Conservation (phyloP, 169 alveolate species). For the Eimeria necatrix region DNA sequence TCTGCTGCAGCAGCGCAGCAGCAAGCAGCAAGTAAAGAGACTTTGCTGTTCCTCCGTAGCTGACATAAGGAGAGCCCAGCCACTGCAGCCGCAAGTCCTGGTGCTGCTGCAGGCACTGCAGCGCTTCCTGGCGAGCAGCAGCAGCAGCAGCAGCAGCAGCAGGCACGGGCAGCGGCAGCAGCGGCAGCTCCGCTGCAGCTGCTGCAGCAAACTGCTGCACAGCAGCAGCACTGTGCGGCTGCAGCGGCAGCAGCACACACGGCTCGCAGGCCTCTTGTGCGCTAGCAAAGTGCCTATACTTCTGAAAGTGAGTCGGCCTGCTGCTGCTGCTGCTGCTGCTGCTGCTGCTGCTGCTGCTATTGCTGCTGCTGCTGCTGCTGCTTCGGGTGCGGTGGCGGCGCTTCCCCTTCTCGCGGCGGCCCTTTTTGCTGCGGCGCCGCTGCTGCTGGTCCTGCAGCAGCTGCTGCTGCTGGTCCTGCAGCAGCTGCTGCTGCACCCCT, state of each 20-base stretch:
- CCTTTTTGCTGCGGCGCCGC: not conserved
- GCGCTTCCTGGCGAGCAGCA: slow-evolving; percentile 57
- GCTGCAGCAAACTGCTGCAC: slow-evolving; percentile 63
- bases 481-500: slow-evolving; percentile 41
- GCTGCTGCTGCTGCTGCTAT: slow-evolving; percentile 9
- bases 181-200: slow-evolving; percentile 41
- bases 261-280: slow-evolving; percentile 70
- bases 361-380: slow-evolving; percentile 38
- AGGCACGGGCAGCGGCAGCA: slow-evolving; percentile 50
- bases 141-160: slow-evolving; percentile 69
- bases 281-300: slow-evolving; percentile 39
- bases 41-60: slow-evolving; percentile 66
- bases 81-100: slow-evolving; percentile 66
- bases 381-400: not conserved
- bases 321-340: slow-evolving; percentile 16
- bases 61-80: slow-evolving; percentile 53
- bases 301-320: not conserved
- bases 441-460: not conserved
- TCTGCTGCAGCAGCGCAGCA: slow-evolving; percentile 69
- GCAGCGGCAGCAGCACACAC: slow-evolving; percentile 62
- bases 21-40: slow-evolving; percentile 35
- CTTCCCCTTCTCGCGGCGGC: slow-evolving; percentile 16
- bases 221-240: slow-evolving; percentile 36
- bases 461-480: not conserved
- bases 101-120: slow-evolving; percentile 32